A percentile compares a stretch with the other conserved stretches of the same genome.
Evolutionary conservation across 441 rosid species (phyloP).

Genomic region (Breynia disticha): DNA sequence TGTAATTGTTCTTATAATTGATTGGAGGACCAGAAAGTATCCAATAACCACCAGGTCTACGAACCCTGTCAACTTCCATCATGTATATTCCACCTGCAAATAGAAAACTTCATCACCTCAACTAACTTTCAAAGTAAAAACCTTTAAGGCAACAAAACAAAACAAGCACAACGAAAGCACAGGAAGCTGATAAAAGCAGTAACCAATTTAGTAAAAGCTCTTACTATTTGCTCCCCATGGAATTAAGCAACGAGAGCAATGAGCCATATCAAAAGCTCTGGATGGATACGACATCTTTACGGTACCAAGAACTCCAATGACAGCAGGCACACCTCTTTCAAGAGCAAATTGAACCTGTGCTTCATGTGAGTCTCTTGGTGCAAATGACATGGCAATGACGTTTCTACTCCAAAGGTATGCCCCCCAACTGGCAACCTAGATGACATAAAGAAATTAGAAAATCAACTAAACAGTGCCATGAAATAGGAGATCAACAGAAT

Average conservation of each 20-base stretch:
- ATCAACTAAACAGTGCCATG: neutral
- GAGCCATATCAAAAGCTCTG: conserved; percentile 94
- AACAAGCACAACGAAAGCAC: neutral
- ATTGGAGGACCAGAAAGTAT: conserved; percentile 89
- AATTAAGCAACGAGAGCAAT: conserved; percentile 94
- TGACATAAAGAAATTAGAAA: neutral
- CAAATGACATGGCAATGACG: conserved; percentile 91
- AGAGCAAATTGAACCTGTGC: conserved; percentile 98
- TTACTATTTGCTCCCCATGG: conserved; percentile 93
- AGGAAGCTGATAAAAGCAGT: neutral
- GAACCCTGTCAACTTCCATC: conserved; percentile 86
- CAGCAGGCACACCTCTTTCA: conserved; percentile 97
- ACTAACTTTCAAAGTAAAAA: conserved; percentile 3
- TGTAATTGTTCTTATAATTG: conserved; percentile 66
- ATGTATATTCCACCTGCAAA: conserved; percentile 64
- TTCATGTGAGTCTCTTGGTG: conserved; percentile 96
- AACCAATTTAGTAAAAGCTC: conserved; percentile 5
- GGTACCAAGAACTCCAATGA: conserved; percentile 93
- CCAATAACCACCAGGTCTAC: conserved; percentile 95
- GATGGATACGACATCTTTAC: conserved; percentile 87
- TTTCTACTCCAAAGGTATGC: conserved; percentile 96
- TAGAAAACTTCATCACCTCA: conserved; percentile 15
- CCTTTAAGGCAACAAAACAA: conserved; percentile 8
- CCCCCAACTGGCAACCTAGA: conserved; percentile 96
- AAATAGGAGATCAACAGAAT: neutral